phyloP scores from a whole-genome alignment of 2,329 filamentous ascomycete species.

The Drechslera avenae region DNA sequence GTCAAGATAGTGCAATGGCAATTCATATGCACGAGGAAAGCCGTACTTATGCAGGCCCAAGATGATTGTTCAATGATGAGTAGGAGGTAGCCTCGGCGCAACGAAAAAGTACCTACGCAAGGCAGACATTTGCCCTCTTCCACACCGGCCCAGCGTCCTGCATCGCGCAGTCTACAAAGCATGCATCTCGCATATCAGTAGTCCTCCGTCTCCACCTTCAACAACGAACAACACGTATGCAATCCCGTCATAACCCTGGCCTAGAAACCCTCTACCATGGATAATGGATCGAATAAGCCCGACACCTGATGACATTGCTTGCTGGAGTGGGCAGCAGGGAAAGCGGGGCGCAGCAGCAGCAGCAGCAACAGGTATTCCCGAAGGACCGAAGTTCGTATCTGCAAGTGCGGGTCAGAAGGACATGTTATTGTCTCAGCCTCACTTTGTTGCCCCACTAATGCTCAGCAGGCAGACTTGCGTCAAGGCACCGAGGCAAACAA shows the following conservation, averaged over 20 bases:
- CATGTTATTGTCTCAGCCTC: slow-evolving; percentile 5
- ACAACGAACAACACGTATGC: too few relatives aligned
- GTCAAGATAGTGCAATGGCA: too few relatives aligned
- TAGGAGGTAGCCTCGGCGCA: too few relatives aligned
- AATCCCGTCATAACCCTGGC: too few relatives aligned
- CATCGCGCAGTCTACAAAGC: too few relatives aligned
- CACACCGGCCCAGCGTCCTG: not conserved
- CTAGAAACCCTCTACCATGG: too few relatives aligned
- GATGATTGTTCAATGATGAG: too few relatives aligned
- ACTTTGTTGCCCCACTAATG: not conserved
- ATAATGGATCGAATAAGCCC: not conserved
- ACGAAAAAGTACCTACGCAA: not conserved
- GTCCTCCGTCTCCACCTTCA: not conserved
- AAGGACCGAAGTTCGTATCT: slow-evolving; percentile 3
- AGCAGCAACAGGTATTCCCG: not conserved
- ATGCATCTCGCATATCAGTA: too few relatives aligned
- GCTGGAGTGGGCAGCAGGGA: not conserved
- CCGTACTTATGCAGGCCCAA: too few relatives aligned
- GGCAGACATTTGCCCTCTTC: slow-evolving; percentile 5
- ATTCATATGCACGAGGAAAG: too few relatives aligned
- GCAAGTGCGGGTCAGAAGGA: not conserved
- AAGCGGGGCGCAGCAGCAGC: slow-evolving; percentile 1
- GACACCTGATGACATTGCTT: not conserved
- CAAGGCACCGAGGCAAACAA: not conserved
- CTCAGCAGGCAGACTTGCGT: too few relatives aligned